These are phyloP conservation scores for Fusarium vanettenii DNA, from an alignment of 2,329 filamentous ascomycete genomes.

Conservation along the genomic window DNA sequence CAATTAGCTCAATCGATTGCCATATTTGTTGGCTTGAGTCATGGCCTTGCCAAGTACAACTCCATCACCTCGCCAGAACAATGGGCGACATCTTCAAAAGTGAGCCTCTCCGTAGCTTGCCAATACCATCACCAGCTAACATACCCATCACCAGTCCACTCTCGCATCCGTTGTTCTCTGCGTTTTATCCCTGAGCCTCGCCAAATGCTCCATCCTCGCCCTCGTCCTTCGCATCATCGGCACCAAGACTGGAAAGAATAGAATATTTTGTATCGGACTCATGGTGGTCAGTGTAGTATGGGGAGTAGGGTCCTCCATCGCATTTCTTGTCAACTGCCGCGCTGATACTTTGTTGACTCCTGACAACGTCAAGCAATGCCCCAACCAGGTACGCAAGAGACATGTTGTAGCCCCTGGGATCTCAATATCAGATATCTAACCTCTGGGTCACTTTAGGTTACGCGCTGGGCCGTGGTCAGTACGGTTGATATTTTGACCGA, in stretches of 20 bases:
- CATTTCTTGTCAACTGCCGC: constrained; percentile 24
- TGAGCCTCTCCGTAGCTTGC: background rate
- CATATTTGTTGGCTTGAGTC: constrained; percentile 27
- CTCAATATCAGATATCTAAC: background rate
- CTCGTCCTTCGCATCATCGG: constrained; percentile 35
- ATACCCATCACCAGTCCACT: background rate
- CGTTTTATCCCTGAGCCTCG: constrained; percentile 12
- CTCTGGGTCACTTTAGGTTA: background rate
- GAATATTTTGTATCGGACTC: constrained; percentile 16
- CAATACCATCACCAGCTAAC: background rate
- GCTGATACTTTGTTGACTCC: constrained; percentile 7
- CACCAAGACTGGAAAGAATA: constrained; percentile 29
- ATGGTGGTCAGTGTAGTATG: constrained; percentile 16
- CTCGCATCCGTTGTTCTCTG: constrained; percentile 18
- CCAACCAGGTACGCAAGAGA: constrained; percentile 24
- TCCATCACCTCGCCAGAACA: constrained; percentile 20
- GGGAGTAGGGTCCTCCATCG: constrained; percentile 12
- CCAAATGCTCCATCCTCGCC: constrained; percentile 36
- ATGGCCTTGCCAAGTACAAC: constrained; percentile 32
- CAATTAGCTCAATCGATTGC: constrained; percentile 31
- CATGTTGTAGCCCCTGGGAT: rapidly evolving
- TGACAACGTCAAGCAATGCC: constrained; percentile 14
- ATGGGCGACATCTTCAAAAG: constrained; percentile 25
- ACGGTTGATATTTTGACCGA: constrained; percentile 26
- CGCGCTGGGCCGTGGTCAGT: constrained; percentile 24